Evolutionary conservation across 2,329 filamentous ascomycete species (phyloP).

Genomic region (Claviceps paspali): DNA sequence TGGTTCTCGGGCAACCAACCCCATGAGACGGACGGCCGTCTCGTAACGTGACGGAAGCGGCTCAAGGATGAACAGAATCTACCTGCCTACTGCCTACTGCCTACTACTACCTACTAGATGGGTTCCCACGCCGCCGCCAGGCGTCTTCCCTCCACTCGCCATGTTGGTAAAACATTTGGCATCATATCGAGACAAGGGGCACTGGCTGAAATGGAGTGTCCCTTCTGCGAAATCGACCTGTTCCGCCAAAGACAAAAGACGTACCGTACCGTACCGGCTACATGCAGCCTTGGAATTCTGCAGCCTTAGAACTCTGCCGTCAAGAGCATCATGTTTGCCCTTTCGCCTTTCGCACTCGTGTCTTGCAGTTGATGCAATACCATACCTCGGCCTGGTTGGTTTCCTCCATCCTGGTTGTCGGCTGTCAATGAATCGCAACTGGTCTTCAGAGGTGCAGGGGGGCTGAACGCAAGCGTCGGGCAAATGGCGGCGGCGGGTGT

Average conservation of each 20-base stretch:
- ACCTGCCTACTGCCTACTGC: too few relatives aligned
- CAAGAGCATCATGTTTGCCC: not conserved
- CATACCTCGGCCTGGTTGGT: not conserved
- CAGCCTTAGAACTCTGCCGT: too few relatives aligned
- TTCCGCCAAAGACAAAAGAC: too few relatives aligned
- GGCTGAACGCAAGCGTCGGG: not conserved
- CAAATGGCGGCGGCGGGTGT: not conserved
- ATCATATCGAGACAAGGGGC: not conserved
- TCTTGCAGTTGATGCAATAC: not conserved
- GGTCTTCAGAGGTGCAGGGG: too few relatives aligned
- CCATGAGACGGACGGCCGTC: too few relatives aligned
- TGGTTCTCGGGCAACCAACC: not conserved
- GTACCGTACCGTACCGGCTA: too few relatives aligned
- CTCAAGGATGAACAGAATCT: not conserved
- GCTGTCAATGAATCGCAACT: too few relatives aligned
- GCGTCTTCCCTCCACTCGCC: too few relatives aligned
- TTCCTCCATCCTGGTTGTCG: not conserved
- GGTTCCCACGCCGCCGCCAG: too few relatives aligned
- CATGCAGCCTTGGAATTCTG: not conserved
- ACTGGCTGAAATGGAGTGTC: too few relatives aligned
- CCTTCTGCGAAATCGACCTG: too few relatives aligned
- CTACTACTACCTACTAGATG: too few relatives aligned
- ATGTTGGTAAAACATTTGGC: not conserved
- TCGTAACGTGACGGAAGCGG: not conserved
- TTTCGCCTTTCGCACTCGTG: not conserved